Conservation (phyloP, 129 eudicot species). For the Lonicera japonica region DNA sequence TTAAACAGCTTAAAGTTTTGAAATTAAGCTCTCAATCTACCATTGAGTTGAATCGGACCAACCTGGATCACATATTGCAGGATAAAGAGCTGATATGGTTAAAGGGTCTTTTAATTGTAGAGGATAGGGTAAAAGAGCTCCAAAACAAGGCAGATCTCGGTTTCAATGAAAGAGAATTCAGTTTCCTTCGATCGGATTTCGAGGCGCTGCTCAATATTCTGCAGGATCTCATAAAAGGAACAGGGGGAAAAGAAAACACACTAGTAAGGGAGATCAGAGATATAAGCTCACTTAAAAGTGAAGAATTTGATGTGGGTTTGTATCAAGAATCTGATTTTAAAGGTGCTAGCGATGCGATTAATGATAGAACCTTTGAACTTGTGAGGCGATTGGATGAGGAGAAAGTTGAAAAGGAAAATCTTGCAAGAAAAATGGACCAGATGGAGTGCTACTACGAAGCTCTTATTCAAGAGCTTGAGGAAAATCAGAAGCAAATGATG, state of each 20-base stretch:
- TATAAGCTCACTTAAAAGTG: constrained; percentile 2
- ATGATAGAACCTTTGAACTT: constrained; percentile 50
- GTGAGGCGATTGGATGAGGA: constrained; percentile 58
- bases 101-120: constrained; percentile 40
- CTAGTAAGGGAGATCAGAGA: constrained; percentile 9
- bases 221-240: constrained; percentile 51
- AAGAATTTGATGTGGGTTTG: constrained; percentile 38
- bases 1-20: constrained; percentile 38
- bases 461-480: constrained; percentile 90
- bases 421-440: constrained; percentile 67
- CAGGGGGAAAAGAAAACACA: constrained; percentile 17
- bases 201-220: constrained; percentile 44
- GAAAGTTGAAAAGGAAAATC: constrained; percentile 64
- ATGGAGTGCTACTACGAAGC: constrained; percentile 96
- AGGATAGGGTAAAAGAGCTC: constrained; percentile 51
- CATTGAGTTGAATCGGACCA: constrained; percentile 10
- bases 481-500: constrained; percentile 75
- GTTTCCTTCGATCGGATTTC: constrained; percentile 48
- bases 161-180: constrained; percentile 36
- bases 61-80: constrained; percentile 15
- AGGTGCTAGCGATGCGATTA: constrained; percentile 40
- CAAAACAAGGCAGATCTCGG: constrained; percentile 45
- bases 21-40: constrained; percentile 30
- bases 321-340: constrained; percentile 39
- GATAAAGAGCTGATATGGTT: no score